Base-by-base conservation (phyloP, 192 early-diverging fungal genomes). In the Globomyces pollinis-pini region DNA sequence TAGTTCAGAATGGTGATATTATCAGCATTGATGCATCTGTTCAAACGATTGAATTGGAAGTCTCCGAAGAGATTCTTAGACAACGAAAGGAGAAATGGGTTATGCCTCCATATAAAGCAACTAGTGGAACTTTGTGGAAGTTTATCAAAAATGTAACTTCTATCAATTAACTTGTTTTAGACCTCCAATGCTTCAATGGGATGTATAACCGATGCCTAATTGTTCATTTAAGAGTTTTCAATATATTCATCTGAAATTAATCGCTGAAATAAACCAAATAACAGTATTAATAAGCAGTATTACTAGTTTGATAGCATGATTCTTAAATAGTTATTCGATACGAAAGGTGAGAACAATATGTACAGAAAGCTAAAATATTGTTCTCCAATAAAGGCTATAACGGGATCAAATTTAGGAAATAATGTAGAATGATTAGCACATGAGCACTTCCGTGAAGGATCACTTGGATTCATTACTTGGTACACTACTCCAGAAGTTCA, bases 401-500 rank as follows among this genome's bases (percentile, higher is more conserved):
- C 97, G 96, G 96, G 96, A 36, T 93, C 96, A 4, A 94, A 94
- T 12, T 83, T 99, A 57, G 96, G 96, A 62, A 84, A 96, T 55
- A 87, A 97, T 74, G 94, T 99, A 34, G 94, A 93, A 1, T 76
- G 97, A 44, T 77, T 99, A 39, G 97, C 96, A 11, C 94, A 99
- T 61, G 96, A 94, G 39, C 88, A 93, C 41, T 99, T 99, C 85
- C 96, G 93, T 35, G 96, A 94, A 49, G 96, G 94, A 21, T 87
- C 84, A 70, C 96, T 97, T 73, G 93, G 96, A 31, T 99, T 99
- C 64, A 97, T 99, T 61, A 94, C 97, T 67, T 94, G 96, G 24
- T 94, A 99, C 67, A 92, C 97, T 64, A 88, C 93, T 3, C 96
- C 96, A 6, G 96, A 99, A 72, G 96, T 94, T 3, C 92, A 97